A percentile compares a stretch with the other conserved stretches of the same genome.
These are phyloP conservation scores for Ceratocystis variospora DNA, from an alignment of 2,329 filamentous ascomycete genomes.

Conservation along the genomic window DNA sequence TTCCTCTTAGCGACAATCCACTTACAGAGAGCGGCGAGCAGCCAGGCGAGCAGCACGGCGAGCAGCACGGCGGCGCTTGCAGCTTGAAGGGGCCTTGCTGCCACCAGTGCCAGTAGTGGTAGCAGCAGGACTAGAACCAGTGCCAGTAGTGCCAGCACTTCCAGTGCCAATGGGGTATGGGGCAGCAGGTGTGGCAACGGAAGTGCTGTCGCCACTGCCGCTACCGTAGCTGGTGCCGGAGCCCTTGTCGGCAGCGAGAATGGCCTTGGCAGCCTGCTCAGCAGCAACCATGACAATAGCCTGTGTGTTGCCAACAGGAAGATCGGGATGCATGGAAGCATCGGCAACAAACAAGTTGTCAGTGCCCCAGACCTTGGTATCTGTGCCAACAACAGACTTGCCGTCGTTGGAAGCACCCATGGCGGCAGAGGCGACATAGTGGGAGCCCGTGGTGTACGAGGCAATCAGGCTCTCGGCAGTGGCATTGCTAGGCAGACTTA, in stretches of 20 bases:
- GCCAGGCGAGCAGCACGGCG: slow-evolving; percentile 1
- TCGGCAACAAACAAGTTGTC: slow-evolving; percentile 57
- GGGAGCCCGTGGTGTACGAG: slow-evolving; percentile 47
- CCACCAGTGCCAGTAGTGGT: not conserved
- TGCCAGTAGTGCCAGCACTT: not conserved
- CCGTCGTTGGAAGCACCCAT: slow-evolving; percentile 28
- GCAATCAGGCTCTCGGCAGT: slow-evolving; percentile 41
- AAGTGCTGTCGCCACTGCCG: not conserved
- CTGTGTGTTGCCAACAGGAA: slow-evolving; percentile 54
- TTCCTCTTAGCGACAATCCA: not conserved
- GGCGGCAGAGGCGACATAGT: slow-evolving; percentile 31
- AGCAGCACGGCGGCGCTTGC: slow-evolving; percentile 13
- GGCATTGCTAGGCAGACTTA: slow-evolving; percentile 29
- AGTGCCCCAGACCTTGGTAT: slow-evolving; percentile 52
- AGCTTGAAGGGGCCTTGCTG: slow-evolving; percentile 3
- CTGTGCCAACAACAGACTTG: slow-evolving; percentile 45
- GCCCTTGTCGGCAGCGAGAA: slow-evolving; percentile 16
- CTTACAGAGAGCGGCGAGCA: slow-evolving; percentile 2
- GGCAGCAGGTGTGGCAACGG: not conserved
- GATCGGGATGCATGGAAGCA: slow-evolving; percentile 54
- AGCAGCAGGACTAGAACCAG: not conserved
- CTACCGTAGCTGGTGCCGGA: not conserved
- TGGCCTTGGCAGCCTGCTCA: slow-evolving; percentile 41
- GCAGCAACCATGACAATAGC: slow-evolving; percentile 50
- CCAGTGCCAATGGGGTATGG: not conserved